Evolutionary conservation across 2,329 filamentous ascomycete species (phyloP).

Genomic region (Fusarium secorum): DNA sequence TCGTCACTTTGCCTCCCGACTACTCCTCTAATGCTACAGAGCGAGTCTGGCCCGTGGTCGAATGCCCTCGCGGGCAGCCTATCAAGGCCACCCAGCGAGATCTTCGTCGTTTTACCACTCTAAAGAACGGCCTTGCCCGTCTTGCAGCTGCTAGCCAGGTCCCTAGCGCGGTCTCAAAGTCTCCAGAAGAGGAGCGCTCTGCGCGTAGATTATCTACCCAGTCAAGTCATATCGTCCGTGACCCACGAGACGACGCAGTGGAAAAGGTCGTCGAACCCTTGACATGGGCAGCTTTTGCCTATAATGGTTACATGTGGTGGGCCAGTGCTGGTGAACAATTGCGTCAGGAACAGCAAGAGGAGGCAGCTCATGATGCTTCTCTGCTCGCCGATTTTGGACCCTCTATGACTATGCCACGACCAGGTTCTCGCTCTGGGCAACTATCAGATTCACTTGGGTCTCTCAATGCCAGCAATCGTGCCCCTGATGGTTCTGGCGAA

Average conservation of each 20-base stretch:
- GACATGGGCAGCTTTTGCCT: conserved; percentile 78
- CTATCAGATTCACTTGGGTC: conserved; percentile 57
- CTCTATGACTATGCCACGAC: conserved; percentile 45
- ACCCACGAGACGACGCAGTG: conserved; percentile 57
- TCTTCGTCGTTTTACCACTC: conserved; percentile 76
- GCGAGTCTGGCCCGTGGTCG: conserved; percentile 79
- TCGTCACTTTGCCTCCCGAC: conserved; percentile 79
- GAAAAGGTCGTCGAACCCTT: conserved; percentile 68
- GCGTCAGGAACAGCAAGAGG: conserved; percentile 67
- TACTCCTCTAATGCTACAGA: conserved; percentile 65
- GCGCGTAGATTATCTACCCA: conserved; percentile 40
- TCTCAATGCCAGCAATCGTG: conserved; percentile 49
- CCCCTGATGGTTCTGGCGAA: conserved; percentile 50
- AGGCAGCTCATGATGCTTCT: conserved; percentile 61
- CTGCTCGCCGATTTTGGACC: conserved; percentile 62
- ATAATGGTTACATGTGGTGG: conserved; percentile 90
- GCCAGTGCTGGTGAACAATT: conserved; percentile 80
- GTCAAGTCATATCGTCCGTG: conserved; percentile 41
- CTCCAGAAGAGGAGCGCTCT: conserved; percentile 41
- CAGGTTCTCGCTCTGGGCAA: conserved; percentile 45
- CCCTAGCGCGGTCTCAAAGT: conserved; percentile 40
- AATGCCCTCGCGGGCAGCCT: conserved; percentile 67
- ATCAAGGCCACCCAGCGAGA: conserved; percentile 92
- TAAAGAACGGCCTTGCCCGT: conserved; percentile 69
- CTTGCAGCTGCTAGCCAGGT: conserved; percentile 44